These are phyloP conservation scores for Chaetomium olivaceum DNA, from an alignment of 2,329 filamentous ascomycete genomes.

Conservation along the genomic window DNA sequence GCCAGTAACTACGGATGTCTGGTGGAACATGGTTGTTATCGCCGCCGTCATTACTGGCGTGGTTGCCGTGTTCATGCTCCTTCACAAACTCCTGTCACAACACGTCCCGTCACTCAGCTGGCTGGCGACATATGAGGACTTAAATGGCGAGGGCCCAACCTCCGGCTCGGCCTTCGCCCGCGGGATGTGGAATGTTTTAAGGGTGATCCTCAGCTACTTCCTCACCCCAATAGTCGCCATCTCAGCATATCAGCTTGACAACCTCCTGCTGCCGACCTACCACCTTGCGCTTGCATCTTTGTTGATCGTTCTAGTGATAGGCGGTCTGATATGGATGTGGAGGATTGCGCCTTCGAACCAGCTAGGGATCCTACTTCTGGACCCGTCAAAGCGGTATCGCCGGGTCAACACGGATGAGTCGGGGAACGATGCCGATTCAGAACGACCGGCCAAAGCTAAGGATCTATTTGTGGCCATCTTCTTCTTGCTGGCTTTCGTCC, in stretches of 20 bases:
- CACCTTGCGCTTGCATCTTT: slow-evolving; percentile 4
- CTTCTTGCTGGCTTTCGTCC: neutral
- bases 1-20: slow-evolving; percentile 9
- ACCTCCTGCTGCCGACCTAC: neutral
- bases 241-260: slow-evolving; percentile 12
- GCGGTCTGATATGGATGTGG: slow-evolving; percentile 11
- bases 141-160: neutral
- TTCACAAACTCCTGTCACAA: neutral
- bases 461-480: slow-evolving; percentile 4
- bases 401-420: neutral
- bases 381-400: slow-evolving; percentile 3
- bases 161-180: neutral
- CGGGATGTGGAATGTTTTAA: slow-evolving; percentile 7
- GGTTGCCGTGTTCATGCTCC: neutral
- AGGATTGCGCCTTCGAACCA: slow-evolving; percentile 6
- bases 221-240: slow-evolving; percentile 6
- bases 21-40: slow-evolving; percentile 9
- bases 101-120: neutral
- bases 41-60: neutral
- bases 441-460: neutral
- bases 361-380: slow-evolving; percentile 4
- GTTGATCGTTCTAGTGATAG: neutral
- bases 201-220: slow-evolving; percentile 8
- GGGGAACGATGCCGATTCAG: neutral
- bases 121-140: neutral